These are phyloP conservation scores for Metschnikowia gelsemii DNA, from an alignment of 805 yeast species.

Conservation along the genomic window DNA sequence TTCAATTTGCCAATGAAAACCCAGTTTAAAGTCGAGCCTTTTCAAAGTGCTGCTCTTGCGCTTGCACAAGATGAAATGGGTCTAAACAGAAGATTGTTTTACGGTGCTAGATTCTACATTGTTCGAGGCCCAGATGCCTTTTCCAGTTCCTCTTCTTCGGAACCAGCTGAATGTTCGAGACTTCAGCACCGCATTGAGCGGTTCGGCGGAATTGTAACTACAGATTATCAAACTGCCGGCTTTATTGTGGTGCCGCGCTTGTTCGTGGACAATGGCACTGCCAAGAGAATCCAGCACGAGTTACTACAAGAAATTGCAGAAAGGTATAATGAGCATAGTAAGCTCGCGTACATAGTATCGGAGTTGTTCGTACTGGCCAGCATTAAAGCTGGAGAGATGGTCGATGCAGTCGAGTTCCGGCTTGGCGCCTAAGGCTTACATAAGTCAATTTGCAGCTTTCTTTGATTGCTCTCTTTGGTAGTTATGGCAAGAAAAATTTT, in stretches of 20 bases:
- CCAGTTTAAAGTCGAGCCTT: constrained; percentile 4
- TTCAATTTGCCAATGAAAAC: constrained; percentile 13
- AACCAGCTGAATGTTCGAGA: constrained; percentile 7
- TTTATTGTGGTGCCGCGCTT: constrained; percentile 37
- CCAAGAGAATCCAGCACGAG: constrained; percentile 6
- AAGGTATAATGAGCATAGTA: constrained; percentile 16
- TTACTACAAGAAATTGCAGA: constrained; percentile 20
- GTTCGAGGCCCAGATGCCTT: constrained; percentile 15
- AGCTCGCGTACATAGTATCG: constrained; percentile 37
- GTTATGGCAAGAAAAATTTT: neutral
- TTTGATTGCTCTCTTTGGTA: neutral
- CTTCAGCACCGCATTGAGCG: constrained; percentile 34
- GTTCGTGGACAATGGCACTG: constrained; percentile 8
- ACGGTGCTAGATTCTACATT: constrained; percentile 34
- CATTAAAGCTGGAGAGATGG: constrained; percentile 10
- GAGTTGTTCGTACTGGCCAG: constrained; percentile 31
- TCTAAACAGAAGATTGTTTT: constrained; percentile 31
- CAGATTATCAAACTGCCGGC: constrained; percentile 24
- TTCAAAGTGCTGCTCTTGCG: neutral
- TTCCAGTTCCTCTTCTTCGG: too few species aligned
- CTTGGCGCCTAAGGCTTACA: neutral
- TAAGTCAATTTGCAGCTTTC: neutral
- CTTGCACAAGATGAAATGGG: neutral
- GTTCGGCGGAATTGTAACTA: constrained; percentile 40
- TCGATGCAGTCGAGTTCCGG: constrained; percentile 7